Evolutionary conservation across 495 filamentous ascomycete genomes (phyloP).

Genomic region (Stereocaulon alpinum): DNA sequence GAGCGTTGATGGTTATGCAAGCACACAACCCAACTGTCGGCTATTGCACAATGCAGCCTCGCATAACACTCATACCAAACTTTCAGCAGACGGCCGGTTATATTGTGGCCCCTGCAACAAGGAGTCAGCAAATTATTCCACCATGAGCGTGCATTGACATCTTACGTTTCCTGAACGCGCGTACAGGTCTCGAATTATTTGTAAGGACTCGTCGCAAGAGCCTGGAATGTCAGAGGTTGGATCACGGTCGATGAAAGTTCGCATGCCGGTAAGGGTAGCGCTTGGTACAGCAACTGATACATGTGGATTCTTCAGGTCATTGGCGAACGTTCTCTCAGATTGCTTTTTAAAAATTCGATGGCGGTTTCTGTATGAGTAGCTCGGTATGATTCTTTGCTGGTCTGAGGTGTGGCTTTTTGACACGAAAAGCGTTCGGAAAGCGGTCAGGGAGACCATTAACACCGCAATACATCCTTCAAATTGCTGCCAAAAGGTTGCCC

Average conservation of each 20-base stretch:
- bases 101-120: too few relatives aligned
- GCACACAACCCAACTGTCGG: too few relatives aligned
- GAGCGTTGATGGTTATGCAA: too few relatives aligned
- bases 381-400: neutral
- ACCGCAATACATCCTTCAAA: conserved; percentile 15
- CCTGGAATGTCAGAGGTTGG: too few relatives aligned
- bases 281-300: neutral
- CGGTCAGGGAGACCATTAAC: conserved; percentile 16
- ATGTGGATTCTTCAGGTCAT: neutral
- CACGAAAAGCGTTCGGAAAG: conserved; percentile 14
- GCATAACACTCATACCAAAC: too few relatives aligned
- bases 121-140: too few relatives aligned
- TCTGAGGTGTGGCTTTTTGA: neutral
- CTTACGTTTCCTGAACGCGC: too few relatives aligned
- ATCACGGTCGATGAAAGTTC: neutral
- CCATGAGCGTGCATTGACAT: too few relatives aligned
- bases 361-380: neutral
- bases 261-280: conserved; percentile 8
- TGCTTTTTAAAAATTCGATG: conserved; percentile 1
- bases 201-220: too few relatives aligned
- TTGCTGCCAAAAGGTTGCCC: conserved; percentile 18
- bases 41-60: too few relatives aligned
- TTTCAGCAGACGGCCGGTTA: too few relatives aligned
- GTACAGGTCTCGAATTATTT: too few relatives aligned
- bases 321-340: neutral